Percentiles rank a stretch among this genome's conserved stretches.
These are phyloP conservation scores for Stemphylium lycopersici DNA, from an alignment of 2,329 filamentous ascomycete genomes.

Conservation along the genomic window DNA sequence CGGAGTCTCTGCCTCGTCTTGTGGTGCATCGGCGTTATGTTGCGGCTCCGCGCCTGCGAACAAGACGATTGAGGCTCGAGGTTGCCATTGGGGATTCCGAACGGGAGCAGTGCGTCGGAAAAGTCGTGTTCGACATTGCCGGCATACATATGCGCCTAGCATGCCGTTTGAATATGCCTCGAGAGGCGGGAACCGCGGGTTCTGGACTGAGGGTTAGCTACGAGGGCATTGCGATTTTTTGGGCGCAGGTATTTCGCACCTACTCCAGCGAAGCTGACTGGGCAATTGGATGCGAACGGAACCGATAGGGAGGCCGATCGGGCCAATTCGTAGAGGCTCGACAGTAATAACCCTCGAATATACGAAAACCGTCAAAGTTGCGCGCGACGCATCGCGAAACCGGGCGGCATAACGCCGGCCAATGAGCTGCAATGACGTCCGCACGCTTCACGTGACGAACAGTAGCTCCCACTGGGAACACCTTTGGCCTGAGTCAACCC, in stretches of 20 bases:
- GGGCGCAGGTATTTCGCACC: neutral
- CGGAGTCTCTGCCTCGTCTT: constrained; percentile 10
- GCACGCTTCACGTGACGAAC: constrained; percentile 31
- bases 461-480: neutral
- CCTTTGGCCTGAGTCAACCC: neutral
- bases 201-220: constrained; percentile 7
- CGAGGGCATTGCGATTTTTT: constrained; percentile 1
- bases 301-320: neutral
- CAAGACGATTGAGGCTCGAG: constrained; percentile 42
- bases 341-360: neutral
- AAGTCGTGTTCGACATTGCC: constrained; percentile 39
- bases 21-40: constrained; percentile 7
- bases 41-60: constrained; percentile 22
- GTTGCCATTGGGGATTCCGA: constrained; percentile 36
- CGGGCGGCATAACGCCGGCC: constrained; percentile 12
- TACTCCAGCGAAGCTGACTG: neutral
- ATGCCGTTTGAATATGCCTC: constrained; percentile 23
- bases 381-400: constrained; percentile 3
- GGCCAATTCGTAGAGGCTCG: neutral
- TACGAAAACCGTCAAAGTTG: neutral
- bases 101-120: constrained; percentile 14
- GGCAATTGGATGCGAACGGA: neutral
- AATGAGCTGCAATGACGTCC: constrained; percentile 17
- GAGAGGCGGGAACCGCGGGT: neutral
- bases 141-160: constrained; percentile 44